Conservation (phyloP, 2,329 filamentous ascomycete species). For the Sphaerulina populicola region DNA sequence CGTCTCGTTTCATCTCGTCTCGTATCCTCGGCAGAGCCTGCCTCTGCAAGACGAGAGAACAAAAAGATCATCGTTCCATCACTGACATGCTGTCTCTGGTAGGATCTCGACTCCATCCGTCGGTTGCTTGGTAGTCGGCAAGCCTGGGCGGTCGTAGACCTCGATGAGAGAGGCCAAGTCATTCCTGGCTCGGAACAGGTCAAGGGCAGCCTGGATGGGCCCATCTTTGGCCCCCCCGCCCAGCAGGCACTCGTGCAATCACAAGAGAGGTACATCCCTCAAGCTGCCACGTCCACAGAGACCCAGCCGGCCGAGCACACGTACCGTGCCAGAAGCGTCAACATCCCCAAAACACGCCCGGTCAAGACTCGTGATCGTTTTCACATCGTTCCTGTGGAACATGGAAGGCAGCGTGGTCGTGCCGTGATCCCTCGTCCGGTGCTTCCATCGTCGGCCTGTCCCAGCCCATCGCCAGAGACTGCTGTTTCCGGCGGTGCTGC, state of each 20-base stretch:
- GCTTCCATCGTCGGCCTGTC: neutral
- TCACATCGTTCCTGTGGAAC: neutral
- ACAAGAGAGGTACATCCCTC: neutral
- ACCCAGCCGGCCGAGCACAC: neutral
- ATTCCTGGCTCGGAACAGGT: conserved; percentile 8
- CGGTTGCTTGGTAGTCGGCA: conserved; percentile 1
- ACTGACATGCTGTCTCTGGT: neutral
- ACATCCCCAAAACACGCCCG: neutral
- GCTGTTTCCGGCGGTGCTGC: neutral
- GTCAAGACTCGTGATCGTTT: conserved; percentile 1
- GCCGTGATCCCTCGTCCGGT: conserved; percentile 9
- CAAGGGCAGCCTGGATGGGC: conserved; percentile 10
- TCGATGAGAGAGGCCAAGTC: conserved; percentile 13
- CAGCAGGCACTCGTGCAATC: conserved; percentile 6
- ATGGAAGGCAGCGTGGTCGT: conserved; percentile 10
- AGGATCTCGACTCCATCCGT: conserved; percentile 7
- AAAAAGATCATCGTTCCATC: neutral
- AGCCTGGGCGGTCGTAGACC: conserved; percentile 12
- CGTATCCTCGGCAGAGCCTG: neutral
- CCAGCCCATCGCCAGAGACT: neutral
- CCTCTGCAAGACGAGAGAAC: neutral
- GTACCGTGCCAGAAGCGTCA: neutral
- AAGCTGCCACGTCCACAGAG: neutral
- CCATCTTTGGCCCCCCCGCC: conserved; percentile 1
- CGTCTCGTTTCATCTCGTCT: too few species aligned